Percentiles rank a stretch among this genome's conserved stretches.
Conservation (phyloP, 164 flowering plant genomes). For the Annona cherimola region DNA sequence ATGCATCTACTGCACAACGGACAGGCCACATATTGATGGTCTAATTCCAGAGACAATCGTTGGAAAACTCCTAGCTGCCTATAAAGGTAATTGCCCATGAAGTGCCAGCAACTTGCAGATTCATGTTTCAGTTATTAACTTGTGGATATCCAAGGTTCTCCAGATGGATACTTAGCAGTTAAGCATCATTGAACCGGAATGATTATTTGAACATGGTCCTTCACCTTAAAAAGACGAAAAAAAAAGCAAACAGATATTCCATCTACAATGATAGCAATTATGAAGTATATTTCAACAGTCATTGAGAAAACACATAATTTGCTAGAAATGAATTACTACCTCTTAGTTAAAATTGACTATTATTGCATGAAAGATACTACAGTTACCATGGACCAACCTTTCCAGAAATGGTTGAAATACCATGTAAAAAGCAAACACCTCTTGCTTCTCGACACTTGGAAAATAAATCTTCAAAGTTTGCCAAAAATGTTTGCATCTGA, state of each 20-base stretch:
- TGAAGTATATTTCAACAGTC: not conserved
- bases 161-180: not conserved
- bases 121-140: not conserved
- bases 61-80: too few relatives aligned
- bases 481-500: conserved; percentile 31
- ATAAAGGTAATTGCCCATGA: too few relatives aligned
- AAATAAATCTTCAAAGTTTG: conserved; percentile 48
- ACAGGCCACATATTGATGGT: not conserved
- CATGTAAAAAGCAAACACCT: conserved; percentile 66
- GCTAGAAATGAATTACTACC: not conserved
- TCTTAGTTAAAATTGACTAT: not conserved
- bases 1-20: not conserved
- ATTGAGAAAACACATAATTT: too few relatives aligned
- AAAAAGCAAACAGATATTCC: not conserved
- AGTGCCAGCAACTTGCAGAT: not conserved
- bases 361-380: not conserved
- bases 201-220: not conserved
- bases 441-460: conserved; percentile 38
- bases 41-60: too few relatives aligned
- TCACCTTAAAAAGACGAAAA: not conserved
- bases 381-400: conserved; percentile 36
- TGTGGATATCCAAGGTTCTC: not conserved
- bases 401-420: conserved; percentile 56
- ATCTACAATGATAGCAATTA: not conserved
- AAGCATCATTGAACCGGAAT: not conserved